These are phyloP conservation scores for Hygrophoropsis aurantiaca DNA, from an alignment of 768 basidiomycete genomes.

Conservation along the genomic window DNA sequence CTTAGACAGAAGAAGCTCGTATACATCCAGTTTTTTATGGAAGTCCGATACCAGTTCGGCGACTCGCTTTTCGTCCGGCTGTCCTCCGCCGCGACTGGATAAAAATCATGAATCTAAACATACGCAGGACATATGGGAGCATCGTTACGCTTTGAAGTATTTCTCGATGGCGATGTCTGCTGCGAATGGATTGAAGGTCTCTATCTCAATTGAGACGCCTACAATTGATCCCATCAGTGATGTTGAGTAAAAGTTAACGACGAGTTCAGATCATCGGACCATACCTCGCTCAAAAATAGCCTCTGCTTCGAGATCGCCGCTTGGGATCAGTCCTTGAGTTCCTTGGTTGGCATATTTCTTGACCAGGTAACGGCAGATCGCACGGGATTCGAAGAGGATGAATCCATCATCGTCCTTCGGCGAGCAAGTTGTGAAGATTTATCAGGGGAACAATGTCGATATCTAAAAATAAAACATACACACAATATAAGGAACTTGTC, in stretches of 20 bases:
- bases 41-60: constrained; percentile 22
- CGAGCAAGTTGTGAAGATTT: not conserved
- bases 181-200: constrained; percentile 2
- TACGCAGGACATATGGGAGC: too few relatives aligned
- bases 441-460: not conserved
- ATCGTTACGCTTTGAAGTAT: too few relatives aligned
- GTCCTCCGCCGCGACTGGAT: not conserved
- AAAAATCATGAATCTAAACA: too few relatives aligned
- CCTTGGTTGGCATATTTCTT: constrained; percentile 23
- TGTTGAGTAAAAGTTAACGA: too few relatives aligned
- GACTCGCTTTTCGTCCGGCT: constrained; percentile 11
- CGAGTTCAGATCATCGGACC: too few relatives aligned
- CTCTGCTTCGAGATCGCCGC: constrained; percentile 7
- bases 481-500: constrained; percentile 32
- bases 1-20: constrained; percentile 54
- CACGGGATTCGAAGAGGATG: constrained; percentile 27
- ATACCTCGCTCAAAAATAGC: constrained; percentile 23
- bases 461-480: not conserved
- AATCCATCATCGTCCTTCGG: constrained; percentile 32
- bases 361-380: constrained; percentile 32
- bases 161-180: too few relatives aligned
- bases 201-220: constrained; percentile 17
- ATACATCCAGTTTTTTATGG: constrained; percentile 44
- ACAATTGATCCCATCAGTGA: too few relatives aligned
- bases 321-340: constrained; percentile 17